Evolutionary conservation across 129 eudicot species (phyloP).

Genomic region (Daucus carota): DNA sequence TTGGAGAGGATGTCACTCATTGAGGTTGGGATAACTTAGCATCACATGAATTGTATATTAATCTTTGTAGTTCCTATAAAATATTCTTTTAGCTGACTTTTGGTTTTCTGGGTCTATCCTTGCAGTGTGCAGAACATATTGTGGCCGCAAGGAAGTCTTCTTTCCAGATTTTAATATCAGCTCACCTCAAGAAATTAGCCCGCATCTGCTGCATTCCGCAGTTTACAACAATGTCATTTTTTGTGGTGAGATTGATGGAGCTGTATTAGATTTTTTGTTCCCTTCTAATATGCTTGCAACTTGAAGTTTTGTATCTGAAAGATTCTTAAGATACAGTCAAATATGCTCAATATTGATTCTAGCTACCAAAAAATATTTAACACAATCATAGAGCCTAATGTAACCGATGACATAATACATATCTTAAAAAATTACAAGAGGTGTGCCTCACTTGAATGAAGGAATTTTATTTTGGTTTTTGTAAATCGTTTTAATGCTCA

Average conservation of each 20-base stretch:
- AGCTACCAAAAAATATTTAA: neutral
- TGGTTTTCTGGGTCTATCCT: conserved; percentile 61
- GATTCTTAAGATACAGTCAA: neutral
- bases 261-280: conserved; percentile 67
- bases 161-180: conserved; percentile 23
- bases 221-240: conserved; percentile 32
- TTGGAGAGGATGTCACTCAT: conserved; percentile 68
- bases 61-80: neutral
- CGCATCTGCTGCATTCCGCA: conserved; percentile 36
- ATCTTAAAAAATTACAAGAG: neutral
- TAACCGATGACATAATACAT: neutral
- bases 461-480: neutral
- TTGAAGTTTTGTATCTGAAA: too few relatives aligned
- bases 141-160: conserved; percentile 34
- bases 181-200: conserved; percentile 38
- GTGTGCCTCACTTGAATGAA: neutral
- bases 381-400: neutral
- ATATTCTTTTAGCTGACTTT: conserved; percentile 31
- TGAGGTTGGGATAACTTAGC: conserved; percentile 38
- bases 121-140: conserved; percentile 62
- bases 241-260: conserved; percentile 94
- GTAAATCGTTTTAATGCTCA: neutral
- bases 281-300: conserved; percentile 68
- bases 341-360: neutral
- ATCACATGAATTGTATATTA: neutral